Evolutionary conservation across 306 rosid genomes (phyloP), one percentile per base, ranked within the genome.

Genomic region (Malus sylvestris): DNA sequence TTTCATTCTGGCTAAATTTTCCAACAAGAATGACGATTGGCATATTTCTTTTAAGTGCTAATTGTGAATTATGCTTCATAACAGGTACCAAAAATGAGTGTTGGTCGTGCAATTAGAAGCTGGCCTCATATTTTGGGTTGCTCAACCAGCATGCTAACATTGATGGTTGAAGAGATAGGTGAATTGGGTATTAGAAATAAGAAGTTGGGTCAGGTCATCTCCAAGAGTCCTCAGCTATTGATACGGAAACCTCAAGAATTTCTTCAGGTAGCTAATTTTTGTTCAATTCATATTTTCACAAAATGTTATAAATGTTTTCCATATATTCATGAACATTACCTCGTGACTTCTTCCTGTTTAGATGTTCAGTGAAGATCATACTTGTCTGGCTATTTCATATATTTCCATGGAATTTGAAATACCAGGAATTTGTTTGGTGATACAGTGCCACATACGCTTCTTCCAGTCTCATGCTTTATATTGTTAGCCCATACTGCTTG

Each of bases 81-180:
- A 35, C 79, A 94, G 98, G 90, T 94, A 63, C 83, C 91, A 19
- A 90, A 77, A 81, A 46, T 60, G 14, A 74, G 84, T 44, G 82
- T 87, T 67, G 87, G 68, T 46, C 59, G 29, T 77, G 95, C 93
- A 75, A 89, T 94, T 85, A 78, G 77, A 88, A 92, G 91, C 81
- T 92, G 93, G 90, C 98, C 98, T 66, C 90, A 87, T 81, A 71
- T 89, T 23, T 80, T 94, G 85, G 94, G 96, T 71, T 87, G 92
- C 85, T 91, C 98, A 70, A 85, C 95, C 65, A 79, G 88, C 91
- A 87, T 81, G 78, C 81, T 90, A 66, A 80, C 89, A 83, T 66
- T 79, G 84, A 86, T 90, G 91, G 83, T 90, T 63, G 91, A 87
- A 76, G 77, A 84, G 79, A 83, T 94, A 71, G 82, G 74, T 29